Percentiles rank a stretch among this genome's conserved stretches.
Conservation (phyloP, 2,329 filamentous ascomycete genomes). For the Myriosclerotinia duriaeana region DNA sequence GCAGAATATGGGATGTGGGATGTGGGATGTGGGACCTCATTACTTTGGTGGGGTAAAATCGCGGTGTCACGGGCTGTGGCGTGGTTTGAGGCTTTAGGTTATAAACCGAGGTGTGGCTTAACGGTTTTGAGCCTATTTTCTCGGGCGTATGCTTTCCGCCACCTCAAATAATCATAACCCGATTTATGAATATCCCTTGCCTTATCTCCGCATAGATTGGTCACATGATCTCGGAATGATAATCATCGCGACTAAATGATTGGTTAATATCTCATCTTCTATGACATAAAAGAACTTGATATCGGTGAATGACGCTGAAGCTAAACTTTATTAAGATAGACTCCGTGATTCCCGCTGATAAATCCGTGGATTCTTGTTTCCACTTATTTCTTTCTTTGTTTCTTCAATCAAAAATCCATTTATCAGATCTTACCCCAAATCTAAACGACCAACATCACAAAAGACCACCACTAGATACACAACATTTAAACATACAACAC, state of each 20-base stretch:
- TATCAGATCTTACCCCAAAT: slow-evolving; percentile 20
- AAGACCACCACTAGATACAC: not conserved
- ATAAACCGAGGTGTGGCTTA: too few relatives aligned
- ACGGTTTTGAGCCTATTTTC: too few relatives aligned
- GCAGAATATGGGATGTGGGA: not conserved
- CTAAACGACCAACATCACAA: not conserved
- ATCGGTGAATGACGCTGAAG: not conserved
- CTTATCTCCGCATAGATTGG: slow-evolving; percentile 11
- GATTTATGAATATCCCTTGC: not conserved
- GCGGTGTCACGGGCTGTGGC: slow-evolving; percentile 12
- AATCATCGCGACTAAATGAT: not conserved
- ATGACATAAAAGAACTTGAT: slow-evolving; percentile 3
- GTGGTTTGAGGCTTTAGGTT: too few relatives aligned
- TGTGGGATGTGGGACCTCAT: not conserved
- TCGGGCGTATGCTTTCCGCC: too few relatives aligned
- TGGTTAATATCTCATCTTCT: not conserved
- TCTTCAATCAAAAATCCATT: slow-evolving; percentile 11
- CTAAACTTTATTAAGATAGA: not conserved
- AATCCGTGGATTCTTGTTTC: not conserved
- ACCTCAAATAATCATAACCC: too few relatives aligned
- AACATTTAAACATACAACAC: not conserved
- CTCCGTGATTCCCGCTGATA: slow-evolving; percentile 8
- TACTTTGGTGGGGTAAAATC: not conserved
- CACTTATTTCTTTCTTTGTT: not conserved
- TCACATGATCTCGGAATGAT: not conserved